These are phyloP conservation scores for Kuraishia piskuri DNA, from an alignment of 805 yeast species.

Conservation along the genomic window DNA sequence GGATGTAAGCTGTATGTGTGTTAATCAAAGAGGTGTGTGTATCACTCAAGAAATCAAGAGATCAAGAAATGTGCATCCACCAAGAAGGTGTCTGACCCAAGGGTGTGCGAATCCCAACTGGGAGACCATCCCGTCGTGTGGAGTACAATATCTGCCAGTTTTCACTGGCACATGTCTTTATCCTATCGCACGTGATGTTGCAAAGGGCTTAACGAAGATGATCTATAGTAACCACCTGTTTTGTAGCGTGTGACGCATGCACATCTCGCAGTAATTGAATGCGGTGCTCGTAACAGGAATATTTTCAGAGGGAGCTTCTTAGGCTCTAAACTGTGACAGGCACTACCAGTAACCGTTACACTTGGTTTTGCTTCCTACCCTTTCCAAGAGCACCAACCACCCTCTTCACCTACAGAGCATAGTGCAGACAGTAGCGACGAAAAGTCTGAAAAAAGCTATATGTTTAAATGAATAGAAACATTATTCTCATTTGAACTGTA, in stretches of 20 bases:
- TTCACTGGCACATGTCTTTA: neutral
- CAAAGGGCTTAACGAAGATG: neutral
- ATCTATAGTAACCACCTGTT: neutral
- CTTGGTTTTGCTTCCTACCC: neutral
- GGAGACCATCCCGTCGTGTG: too few relatives aligned
- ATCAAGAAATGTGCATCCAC: neutral
- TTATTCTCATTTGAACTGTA: neutral
- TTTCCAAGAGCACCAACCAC: neutral
- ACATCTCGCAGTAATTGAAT: neutral
- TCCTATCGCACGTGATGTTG: neutral
- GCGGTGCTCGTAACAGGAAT: neutral
- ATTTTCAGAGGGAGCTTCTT: neutral
- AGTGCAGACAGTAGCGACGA: neutral
- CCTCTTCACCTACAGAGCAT: neutral
- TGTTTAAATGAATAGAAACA: neutral
- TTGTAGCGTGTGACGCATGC: neutral
- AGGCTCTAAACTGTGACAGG: neutral
- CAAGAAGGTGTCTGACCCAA: neutral
- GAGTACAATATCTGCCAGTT: neutral
- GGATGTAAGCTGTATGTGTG: neutral
- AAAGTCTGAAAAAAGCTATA: neutral
- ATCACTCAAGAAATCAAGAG: too few relatives aligned
- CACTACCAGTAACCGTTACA: neutral
- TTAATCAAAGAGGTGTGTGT: neutral
- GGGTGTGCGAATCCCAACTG: too few relatives aligned